phyloP scores from a whole-genome alignment of 2,329 filamentous ascomycete species.

The Colletotrichum sp. region DNA sequence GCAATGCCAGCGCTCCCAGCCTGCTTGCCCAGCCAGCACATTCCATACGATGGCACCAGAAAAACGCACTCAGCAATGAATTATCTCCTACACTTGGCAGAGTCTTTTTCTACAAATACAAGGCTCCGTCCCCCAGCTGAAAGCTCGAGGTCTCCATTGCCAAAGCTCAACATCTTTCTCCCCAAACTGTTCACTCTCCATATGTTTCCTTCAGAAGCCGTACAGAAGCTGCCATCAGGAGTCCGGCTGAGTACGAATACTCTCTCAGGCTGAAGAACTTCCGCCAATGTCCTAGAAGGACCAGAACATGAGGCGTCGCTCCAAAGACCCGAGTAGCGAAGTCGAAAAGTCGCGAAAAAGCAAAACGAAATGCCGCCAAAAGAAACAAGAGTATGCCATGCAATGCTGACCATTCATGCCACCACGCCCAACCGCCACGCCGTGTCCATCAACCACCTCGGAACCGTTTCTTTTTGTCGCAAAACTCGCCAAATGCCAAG shows the following conservation, averaged over 20 bases:
- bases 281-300: background rate
- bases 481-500: constrained; percentile 14
- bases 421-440: constrained; percentile 14
- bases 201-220: background rate
- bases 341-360: background rate
- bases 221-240: background rate
- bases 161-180: background rate
- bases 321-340: background rate
- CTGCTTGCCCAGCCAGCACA: background rate
- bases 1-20: background rate
- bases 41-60: background rate
- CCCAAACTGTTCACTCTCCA: background rate
- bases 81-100: constrained; percentile 10
- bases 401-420: constrained; percentile 19
- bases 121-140: background rate
- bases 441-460: constrained; percentile 8
- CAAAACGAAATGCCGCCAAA: constrained; percentile 6
- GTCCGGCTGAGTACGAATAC: background rate
- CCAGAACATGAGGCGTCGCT: background rate
- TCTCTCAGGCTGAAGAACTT: background rate
- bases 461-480: constrained; percentile 9
- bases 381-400: constrained; percentile 15
- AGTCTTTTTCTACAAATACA: constrained; percentile 16
- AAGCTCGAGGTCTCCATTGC: background rate
- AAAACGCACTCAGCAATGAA: background rate